phyloP scores from a whole-genome alignment of 75 land plant species.

The Pseudotsuga menziesii region DNA sequence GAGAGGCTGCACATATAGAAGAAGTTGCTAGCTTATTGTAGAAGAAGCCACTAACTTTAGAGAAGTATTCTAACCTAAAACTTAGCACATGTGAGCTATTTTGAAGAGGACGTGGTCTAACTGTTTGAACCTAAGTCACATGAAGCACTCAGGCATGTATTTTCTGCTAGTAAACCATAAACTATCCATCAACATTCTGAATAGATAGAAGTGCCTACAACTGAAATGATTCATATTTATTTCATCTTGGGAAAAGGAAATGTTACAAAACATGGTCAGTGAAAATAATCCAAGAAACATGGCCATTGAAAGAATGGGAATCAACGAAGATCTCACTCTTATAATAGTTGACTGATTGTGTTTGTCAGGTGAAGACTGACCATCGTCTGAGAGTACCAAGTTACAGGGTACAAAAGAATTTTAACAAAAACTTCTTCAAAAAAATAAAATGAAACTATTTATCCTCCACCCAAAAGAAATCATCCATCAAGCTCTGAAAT shows the following conservation, averaged over 20 bases:
- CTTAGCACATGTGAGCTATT: too few species aligned
- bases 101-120: too few species aligned
- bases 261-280: background rate
- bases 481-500: background rate
- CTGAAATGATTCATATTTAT: background rate
- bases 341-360: background rate
- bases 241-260: background rate
- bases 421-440: background rate
- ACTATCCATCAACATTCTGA: background rate
- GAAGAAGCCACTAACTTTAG: too few species aligned
- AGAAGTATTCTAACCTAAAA: too few species aligned
- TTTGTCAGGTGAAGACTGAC: background rate
- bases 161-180: background rate
- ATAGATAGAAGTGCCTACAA: background rate
- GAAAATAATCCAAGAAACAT: background rate
- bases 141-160: too few species aligned
- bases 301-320: background rate
- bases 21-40: too few species aligned
- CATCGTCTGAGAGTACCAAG: constrained; percentile 2
- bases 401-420: constrained; percentile 11
- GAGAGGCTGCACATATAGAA: too few species aligned
- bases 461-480: background rate
- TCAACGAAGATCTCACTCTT: background rate
- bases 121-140: too few species aligned
- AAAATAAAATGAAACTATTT: background rate